Evolutionary conservation across 1,284 basidiomycete genomes (phyloP).

Genomic region (Moesziomyces sp.): DNA sequence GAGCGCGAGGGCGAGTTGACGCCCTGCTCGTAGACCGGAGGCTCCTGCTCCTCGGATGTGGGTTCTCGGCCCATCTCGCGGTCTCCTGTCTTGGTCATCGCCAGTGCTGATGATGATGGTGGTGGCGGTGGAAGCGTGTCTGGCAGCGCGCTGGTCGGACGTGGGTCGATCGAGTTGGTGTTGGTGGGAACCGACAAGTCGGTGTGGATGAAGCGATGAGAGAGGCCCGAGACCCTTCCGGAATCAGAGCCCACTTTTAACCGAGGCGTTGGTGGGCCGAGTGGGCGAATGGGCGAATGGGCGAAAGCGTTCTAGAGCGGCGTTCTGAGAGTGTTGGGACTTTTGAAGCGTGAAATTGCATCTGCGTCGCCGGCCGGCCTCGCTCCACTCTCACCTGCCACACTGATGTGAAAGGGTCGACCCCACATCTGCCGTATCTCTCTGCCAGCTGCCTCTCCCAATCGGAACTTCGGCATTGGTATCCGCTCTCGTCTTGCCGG

Average conservation of each 20-base stretch:
- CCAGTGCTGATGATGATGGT: not conserved
- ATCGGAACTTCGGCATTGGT: not conserved
- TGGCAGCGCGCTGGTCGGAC: too few relatives aligned
- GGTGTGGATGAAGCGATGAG: not conserved
- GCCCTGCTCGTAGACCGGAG: conserved; percentile 51
- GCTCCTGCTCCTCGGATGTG: conserved; percentile 52
- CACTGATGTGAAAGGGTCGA: not conserved
- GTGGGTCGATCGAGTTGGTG: too few relatives aligned
- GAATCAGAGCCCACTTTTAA: too few relatives aligned
- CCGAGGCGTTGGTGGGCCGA: too few relatives aligned
- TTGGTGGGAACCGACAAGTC: too few relatives aligned
- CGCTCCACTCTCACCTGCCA: not conserved
- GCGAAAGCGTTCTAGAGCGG: too few relatives aligned
- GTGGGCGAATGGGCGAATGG: too few relatives aligned
- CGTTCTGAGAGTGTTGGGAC: not conserved
- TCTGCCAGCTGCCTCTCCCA: not conserved
- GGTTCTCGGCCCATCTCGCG: conserved; percentile 51
- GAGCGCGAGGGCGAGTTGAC: conserved; percentile 37
- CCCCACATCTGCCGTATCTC: too few relatives aligned
- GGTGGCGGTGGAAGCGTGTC: too few relatives aligned
- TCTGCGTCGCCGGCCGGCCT: not conserved
- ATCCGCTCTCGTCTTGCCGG: not conserved
- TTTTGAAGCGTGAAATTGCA: not conserved
- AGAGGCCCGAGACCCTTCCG: too few relatives aligned
- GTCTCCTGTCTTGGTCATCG: conserved; percentile 33